These are phyloP conservation scores for Rhododendron henanense DNA, from an alignment of 148 eudicot species.

Conservation along the genomic window DNA sequence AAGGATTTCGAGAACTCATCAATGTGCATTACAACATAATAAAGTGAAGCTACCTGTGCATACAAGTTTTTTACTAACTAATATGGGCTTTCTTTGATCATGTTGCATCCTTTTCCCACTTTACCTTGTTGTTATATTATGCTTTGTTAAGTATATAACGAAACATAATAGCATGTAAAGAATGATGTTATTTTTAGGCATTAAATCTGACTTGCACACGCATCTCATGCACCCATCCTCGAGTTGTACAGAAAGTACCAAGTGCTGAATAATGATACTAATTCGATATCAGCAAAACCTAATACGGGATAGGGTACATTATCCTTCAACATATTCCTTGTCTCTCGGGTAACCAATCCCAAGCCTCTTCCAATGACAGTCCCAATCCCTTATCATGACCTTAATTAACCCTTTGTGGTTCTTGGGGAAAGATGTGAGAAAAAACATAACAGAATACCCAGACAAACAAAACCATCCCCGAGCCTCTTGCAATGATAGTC, in stretches of 20 bases:
- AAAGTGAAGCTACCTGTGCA: neutral
- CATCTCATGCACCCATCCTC: neutral
- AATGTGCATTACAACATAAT: neutral
- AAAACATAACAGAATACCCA: no score
- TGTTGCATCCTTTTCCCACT: neutral
- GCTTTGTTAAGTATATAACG: neutral
- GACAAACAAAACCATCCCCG: no score
- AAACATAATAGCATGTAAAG: neutral
- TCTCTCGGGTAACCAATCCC: neutral
- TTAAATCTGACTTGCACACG: neutral
- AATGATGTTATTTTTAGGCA: neutral
- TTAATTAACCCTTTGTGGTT: neutral
- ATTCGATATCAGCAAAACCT: neutral
- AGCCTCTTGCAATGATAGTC: neutral
- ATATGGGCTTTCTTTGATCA: neutral
- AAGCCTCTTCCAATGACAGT: neutral
- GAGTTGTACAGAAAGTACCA: neutral
- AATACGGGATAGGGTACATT: neutral
- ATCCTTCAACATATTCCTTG: neutral
- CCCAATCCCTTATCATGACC: neutral
- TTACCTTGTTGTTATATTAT: neutral
- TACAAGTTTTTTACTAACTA: neutral
- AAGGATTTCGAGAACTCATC: neutral
- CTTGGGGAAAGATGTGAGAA: neutral
- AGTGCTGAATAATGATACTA: neutral